Conservation (phyloP, 768 basidiomycete species). For the Wakefieldia striispora region DNA sequence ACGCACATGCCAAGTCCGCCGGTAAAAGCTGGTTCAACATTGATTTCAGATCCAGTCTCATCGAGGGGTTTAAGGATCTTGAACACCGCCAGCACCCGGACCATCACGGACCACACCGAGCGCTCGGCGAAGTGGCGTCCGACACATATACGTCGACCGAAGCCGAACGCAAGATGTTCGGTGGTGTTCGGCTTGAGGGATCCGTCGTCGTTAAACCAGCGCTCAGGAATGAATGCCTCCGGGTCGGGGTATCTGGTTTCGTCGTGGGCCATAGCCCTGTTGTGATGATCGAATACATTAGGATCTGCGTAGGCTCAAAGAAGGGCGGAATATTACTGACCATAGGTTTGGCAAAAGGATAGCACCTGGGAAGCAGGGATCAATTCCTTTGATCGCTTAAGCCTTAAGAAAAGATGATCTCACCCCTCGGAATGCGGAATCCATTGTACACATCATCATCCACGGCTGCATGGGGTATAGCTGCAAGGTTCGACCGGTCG, state of each 20-base stretch:
- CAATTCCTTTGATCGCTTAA: no score
- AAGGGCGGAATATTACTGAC: background rate
- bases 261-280: constrained; percentile 18
- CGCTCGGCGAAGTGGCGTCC: constrained; percentile 19
- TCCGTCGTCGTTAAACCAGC: constrained; percentile 33
- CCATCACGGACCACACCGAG: constrained; percentile 5
- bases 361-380: background rate
- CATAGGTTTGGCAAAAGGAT: constrained; percentile 7
- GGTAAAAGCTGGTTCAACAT: constrained; percentile 10
- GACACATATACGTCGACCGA: constrained; percentile 23
- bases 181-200: constrained; percentile 6
- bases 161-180: constrained; percentile 19
- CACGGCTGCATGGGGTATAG: constrained; percentile 4
- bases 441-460: constrained; percentile 9
- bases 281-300: background rate
- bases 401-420: no score
- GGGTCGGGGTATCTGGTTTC: constrained; percentile 34
- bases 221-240: constrained; percentile 36
- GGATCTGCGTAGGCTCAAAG: background rate
- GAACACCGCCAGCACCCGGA: constrained; percentile 3
- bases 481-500: no score
- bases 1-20: constrained; percentile 1
- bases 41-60: background rate
- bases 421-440: constrained; percentile 40
- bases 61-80: constrained; percentile 1